Evolutionary conservation across 441 rosid species (phyloP), one percentile per base, ranked within the genome.

Genomic region (Gossypium schwendimanii): DNA sequence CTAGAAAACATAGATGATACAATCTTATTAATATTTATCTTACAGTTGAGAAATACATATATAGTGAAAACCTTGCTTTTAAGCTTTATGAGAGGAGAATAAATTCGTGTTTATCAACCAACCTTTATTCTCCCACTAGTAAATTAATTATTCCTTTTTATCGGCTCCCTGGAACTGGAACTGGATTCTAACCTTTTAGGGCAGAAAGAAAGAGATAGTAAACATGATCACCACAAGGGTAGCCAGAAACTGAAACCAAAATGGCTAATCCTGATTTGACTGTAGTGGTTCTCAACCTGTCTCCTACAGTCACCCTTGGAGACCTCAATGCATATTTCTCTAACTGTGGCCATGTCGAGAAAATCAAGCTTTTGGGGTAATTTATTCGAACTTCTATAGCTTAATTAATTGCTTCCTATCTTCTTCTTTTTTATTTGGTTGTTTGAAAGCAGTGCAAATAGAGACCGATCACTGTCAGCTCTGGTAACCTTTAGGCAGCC

Each of bases 251-350:
- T 31, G 2, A 49, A 18, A 21, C 15, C 18, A 39, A 15, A 41
- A 84, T 76, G 84, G 21, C 9, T 76, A 21, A 17, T 0, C 9
- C 58, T 49, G 44, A 64, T 60, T 71, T 84, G 57, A 84, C 81
- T 1, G 44, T 82, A 53, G 70, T 23, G 6, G 84, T 84, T 72
- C 77, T 71, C 50, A 63, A 78, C 68, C 74, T 82, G 28, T 47
- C 83, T 52, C 73, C 83, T 4, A 44, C 2, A 2, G 69, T 69
- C 15, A 77, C 81, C 17, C 45, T 9, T 2, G 50, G 39, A 55
- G 84, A 84, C 3, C 31, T 84, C 28, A 72, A 39, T 23, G 72
- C 17, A 4, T 81, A 75, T 71, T 84, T 84, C 81, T 80, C 86
- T 6, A 77, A 73, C 63, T 84, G 85, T 23, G 85, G 85, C 55